A percentile compares a stretch with the other conserved stretches of the same genome.
phyloP scores from a whole-genome alignment of 2,329 filamentous ascomycete species.

The Xylaria hypoxylon region DNA sequence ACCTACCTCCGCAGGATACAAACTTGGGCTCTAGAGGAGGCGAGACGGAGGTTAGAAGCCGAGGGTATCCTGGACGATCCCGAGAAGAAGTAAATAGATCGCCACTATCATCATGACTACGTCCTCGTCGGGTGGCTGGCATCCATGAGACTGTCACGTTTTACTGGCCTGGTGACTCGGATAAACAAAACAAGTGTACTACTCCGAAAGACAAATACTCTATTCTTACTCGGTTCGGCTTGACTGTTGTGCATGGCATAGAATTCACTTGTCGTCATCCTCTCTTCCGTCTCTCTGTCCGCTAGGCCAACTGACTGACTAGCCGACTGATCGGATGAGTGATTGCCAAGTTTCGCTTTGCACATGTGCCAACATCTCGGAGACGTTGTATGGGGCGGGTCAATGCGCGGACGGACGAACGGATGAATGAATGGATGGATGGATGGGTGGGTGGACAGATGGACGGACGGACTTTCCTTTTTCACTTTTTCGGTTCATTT shows the following conservation, averaged over 20 bases:
- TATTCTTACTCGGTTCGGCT: background rate
- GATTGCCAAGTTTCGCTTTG: background rate
- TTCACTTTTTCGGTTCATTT: constrained; percentile 16
- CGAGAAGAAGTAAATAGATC: constrained; percentile 62
- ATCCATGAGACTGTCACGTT: background rate
- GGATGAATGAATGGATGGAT: background rate
- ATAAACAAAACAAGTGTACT: constrained; percentile 9
- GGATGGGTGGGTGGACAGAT: background rate
- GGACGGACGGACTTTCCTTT: constrained; percentile 4
- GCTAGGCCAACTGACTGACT: background rate
- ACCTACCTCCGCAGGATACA: constrained; percentile 77
- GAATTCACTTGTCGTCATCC: background rate
- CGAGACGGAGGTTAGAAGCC: constrained; percentile 90
- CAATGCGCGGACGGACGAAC: background rate
- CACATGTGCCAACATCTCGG: background rate
- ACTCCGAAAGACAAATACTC: constrained; percentile 4
- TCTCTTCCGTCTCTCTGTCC: background rate
- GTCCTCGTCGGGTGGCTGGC: background rate
- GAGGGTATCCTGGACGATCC: constrained; percentile 93
- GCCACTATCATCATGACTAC: background rate
- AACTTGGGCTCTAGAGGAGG: constrained; percentile 98
- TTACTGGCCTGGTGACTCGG: background rate
- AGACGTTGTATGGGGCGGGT: background rate
- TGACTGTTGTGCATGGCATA: background rate
- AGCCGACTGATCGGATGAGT: background rate